Base-by-base conservation (phyloP, 2,329 filamentous ascomycete genomes). In the Leptographium lundbergii region DNA sequence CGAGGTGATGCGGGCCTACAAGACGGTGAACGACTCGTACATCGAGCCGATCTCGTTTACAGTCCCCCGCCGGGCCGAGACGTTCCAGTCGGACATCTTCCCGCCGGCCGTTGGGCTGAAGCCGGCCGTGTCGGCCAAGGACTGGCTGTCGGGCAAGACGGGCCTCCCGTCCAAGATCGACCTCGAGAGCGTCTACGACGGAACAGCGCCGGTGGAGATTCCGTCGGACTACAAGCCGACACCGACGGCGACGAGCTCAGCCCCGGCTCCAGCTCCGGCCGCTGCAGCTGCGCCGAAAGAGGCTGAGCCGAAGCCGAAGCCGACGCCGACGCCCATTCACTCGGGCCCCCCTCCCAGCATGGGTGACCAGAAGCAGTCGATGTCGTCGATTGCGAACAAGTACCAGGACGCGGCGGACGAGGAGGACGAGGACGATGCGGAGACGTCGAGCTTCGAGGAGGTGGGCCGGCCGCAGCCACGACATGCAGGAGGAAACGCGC, bases 21-120 rank as follows among this genome's bases (percentile, higher is more conserved):
- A 99, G 81, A 97, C 94, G 0, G 89, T 97, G 71, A 95, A 91
- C 73, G 94, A 99, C 70, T 73, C 77, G 54, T 96, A 95, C 75
- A 90, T 99, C 67, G 94, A 99, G 74, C 94, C 94, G 48, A 88
- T 99, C 69, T 96, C 94, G 2, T 99, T 99, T 76, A 95, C 95
- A 58, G 94, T 97, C 2, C 94, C 94, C 55, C 85, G 94, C 63
- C 85, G 94, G 63, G 89, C 94, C 59, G 91, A 96, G 73, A 90
- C 87, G 57, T 96, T 96, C 83, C 92, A 97, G 75, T 89, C 91
- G 62, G 94, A 99, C 69, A 96, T 99, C 67, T 99, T 89, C 73
- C 94, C 92, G 50, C 92, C 94, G 13, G 87, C 91, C 14, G 78
- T 79, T 59, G 92, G 94, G 62, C 71, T 81, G 58, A 95, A 90